These are phyloP conservation scores for Teunomyces funiuensis DNA, from an alignment of 805 yeast species.

Conservation along the genomic window DNA sequence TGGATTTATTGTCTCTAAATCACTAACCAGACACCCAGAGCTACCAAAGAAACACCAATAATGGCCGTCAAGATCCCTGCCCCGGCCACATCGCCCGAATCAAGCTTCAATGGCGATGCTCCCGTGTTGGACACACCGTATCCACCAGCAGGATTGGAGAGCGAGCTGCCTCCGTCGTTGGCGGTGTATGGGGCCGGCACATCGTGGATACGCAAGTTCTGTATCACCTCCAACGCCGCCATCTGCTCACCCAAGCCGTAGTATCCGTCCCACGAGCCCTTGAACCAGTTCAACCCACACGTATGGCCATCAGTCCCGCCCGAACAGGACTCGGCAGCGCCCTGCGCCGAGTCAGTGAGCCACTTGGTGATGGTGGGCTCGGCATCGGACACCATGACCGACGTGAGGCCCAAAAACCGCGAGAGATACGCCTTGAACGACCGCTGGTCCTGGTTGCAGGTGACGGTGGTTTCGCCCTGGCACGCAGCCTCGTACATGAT, in stretches of 20 bases:
- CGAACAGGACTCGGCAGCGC: slow-evolving; percentile 62
- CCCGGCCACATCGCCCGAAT: slow-evolving; percentile 56
- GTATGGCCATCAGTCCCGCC: slow-evolving; percentile 87
- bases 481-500: slow-evolving; percentile 85
- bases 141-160: slow-evolving; percentile 72
- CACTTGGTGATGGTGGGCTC: slow-evolving; percentile 44
- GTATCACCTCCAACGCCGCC: slow-evolving; percentile 67
- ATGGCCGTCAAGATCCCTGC: slow-evolving; percentile 87
- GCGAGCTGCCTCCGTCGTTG: slow-evolving; percentile 66
- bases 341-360: slow-evolving; percentile 39
- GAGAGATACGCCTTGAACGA: slow-evolving; percentile 86
- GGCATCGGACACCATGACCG: slow-evolving; percentile 66
- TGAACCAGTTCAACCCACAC: slow-evolving; percentile 70
- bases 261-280: slow-evolving; percentile 55
- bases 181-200: slow-evolving; percentile 62
- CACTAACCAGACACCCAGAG: slow-evolving; percentile 80
- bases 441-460: slow-evolving; percentile 85
- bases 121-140: slow-evolving; percentile 41
- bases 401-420: slow-evolving; percentile 72
- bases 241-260: slow-evolving; percentile 83
- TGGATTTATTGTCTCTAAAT: slow-evolving; percentile 25
- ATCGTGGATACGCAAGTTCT: slow-evolving; percentile 39
- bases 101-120: slow-evolving; percentile 17
- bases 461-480: slow-evolving; percentile 45
- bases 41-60: slow-evolving; percentile 48